These are phyloP conservation scores for Cornus florida DNA, from an alignment of 148 eudicot species.

Conservation along the genomic window DNA sequence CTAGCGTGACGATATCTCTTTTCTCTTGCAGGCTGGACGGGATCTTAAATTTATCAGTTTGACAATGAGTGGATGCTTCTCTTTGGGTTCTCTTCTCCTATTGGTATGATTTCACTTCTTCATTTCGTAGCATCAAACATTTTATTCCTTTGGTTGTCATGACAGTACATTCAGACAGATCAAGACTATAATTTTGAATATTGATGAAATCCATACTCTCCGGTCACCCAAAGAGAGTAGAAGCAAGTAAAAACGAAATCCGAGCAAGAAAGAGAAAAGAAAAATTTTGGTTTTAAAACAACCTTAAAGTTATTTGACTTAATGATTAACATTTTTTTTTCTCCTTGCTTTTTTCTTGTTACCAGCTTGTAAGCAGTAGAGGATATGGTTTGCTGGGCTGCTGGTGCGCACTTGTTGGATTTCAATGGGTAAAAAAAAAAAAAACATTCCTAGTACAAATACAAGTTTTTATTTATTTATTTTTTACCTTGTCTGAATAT, in stretches of 20 bases:
- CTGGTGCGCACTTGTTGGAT: conserved; percentile 75
- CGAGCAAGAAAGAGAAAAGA: background rate
- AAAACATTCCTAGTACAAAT: background rate
- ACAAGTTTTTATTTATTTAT: too few species aligned
- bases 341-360: background rate
- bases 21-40: conserved; percentile 74
- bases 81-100: conserved; percentile 60
- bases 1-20: background rate
- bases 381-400: conserved; percentile 78
- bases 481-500: background rate
- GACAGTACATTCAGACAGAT: too few species aligned
- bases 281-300: background rate
- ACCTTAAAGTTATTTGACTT: background rate
- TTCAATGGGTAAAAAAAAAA: conserved; percentile 73
- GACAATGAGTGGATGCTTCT: conserved; percentile 73
- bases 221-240: too few species aligned
- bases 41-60: conserved; percentile 73
- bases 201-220: too few species aligned
- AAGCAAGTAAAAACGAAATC: too few species aligned
- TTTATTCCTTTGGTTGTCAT: background rate
- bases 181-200: too few species aligned
- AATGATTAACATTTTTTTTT: too few species aligned
- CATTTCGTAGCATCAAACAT: background rate
- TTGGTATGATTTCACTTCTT: conserved; percentile 44
- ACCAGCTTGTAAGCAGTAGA: conserved; percentile 55